phyloP scores from a whole-genome alignment of 352 stramenopile species.

The Pythium aquatile region DNA sequence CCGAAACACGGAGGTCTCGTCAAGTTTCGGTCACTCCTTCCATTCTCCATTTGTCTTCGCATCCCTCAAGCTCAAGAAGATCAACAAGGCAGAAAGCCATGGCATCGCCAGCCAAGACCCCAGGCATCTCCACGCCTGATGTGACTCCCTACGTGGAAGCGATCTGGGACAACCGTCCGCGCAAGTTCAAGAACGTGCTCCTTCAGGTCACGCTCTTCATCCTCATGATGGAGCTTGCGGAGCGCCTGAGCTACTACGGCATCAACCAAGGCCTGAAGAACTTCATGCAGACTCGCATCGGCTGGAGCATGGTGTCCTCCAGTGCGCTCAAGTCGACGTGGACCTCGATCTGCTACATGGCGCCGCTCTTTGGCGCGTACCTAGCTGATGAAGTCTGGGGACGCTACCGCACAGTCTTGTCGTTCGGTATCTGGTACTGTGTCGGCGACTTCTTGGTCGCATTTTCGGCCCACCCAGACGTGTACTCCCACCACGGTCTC shows the following conservation, averaged over 20 bases:
- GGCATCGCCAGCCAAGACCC: slow-evolving; percentile 20
- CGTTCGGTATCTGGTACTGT: slow-evolving; percentile 63
- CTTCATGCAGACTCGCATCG: slow-evolving; percentile 56
- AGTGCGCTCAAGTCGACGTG: slow-evolving; percentile 65
- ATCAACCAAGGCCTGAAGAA: slow-evolving; percentile 90
- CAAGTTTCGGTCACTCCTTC: background rate
- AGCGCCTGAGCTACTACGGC: slow-evolving; percentile 81
- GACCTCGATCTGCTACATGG: slow-evolving; percentile 62
- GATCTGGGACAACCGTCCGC: slow-evolving; percentile 48
- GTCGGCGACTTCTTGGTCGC: slow-evolving; percentile 61
- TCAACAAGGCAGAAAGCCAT: background rate
- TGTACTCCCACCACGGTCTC: slow-evolving; percentile 37
- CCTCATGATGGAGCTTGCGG: slow-evolving; percentile 57
- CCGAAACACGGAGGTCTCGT: background rate
- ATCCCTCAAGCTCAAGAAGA: background rate
- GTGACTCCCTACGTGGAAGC: slow-evolving; percentile 17
- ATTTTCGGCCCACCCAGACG: slow-evolving; percentile 48
- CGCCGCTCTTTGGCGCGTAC: slow-evolving; percentile 55
- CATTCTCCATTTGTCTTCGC: slow-evolving; percentile 1
- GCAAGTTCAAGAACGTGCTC: slow-evolving; percentile 56
- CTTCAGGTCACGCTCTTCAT: slow-evolving; percentile 65
- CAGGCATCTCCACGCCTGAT: slow-evolving; percentile 15
- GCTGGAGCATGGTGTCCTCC: slow-evolving; percentile 56
- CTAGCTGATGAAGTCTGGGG: slow-evolving; percentile 62
- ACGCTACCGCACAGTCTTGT: slow-evolving; percentile 56